phyloP scores from a whole-genome alignment of 129 eudicot species.

The Chrysanthemum lavandulifolium region DNA sequence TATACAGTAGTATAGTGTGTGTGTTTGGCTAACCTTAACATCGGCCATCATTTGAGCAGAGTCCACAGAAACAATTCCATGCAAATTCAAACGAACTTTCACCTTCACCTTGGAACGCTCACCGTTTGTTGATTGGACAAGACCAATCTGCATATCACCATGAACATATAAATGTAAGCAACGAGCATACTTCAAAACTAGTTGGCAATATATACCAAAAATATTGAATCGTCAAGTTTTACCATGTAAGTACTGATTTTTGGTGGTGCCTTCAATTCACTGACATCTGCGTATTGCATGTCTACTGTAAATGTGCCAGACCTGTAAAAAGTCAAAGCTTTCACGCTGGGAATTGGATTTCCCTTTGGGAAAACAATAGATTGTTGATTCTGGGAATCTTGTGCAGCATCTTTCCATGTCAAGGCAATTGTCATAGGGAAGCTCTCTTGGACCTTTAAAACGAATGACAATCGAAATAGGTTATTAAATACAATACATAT shows the following conservation, averaged over 20 bases:
- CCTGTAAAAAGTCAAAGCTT: slow-evolving; percentile 73
- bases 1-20: neutral
- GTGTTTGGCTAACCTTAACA: slow-evolving; percentile 50
- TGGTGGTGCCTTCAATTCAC: slow-evolving; percentile 72
- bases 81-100: slow-evolving; percentile 69
- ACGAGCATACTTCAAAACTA: neutral
- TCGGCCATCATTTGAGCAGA: slow-evolving; percentile 89
- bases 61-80: slow-evolving; percentile 82
- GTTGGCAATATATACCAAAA: neutral
- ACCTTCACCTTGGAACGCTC: slow-evolving; percentile 83
- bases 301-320: slow-evolving; percentile 77
- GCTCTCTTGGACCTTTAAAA: too few species aligned
- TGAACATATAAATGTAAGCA: neutral
- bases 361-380: slow-evolving; percentile 84
- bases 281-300: slow-evolving; percentile 79
- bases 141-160: slow-evolving; percentile 67
- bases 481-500: too few species aligned
- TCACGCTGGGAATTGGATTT: slow-evolving; percentile 69
- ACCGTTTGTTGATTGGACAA: slow-evolving; percentile 70
- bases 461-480: too few species aligned
- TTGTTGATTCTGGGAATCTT: slow-evolving; percentile 25
- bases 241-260: slow-evolving; percentile 92
- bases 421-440: too few species aligned
- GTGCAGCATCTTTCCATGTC: too few species aligned
- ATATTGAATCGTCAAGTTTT: slow-evolving; percentile 4